Evolutionary conservation across 148 eudicot genomes (phyloP), one percentile per base, ranked within the genome.

Genomic region (Rhododendron henanense): DNA sequence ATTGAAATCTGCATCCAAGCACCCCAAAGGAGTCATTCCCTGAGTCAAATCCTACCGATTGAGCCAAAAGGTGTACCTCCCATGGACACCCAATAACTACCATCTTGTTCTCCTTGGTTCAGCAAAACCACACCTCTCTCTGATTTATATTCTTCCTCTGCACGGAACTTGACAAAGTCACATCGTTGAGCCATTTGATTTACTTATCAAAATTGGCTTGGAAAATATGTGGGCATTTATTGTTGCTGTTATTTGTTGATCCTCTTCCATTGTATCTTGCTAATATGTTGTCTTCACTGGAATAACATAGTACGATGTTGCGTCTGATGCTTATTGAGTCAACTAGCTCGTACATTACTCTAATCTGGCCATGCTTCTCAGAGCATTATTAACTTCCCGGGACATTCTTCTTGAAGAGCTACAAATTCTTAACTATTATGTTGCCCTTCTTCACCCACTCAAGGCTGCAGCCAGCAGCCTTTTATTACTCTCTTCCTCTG

Each of bases 341-440:
- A 44, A 75, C 83, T 37, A 25, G 25, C 55, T 63, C 67, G 8
- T 83, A 21, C 31, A 82, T 61, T 77, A 74, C 47, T 78, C 41
- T 81, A 78, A 87, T 88, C 92, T 93, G 94, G 93, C 88, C 85
- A 79, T 90, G 90, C 95, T 97, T 88, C 92, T 95, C 85, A 93
- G 91, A 90, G 91, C 95, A 73, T 86, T 97, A 81, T 86, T 94
- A 86, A 86, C 91, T 85, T 92, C 98, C 19, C 94, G 96, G 83
- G 93, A 90, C 89, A 90, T 93, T 88, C 97, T 95, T 85, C 82
- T 93, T 33, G 96, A 95, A 88, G 98, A 95, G 90, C 91, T 93
- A 80, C 90, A 92, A 86, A 93, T 69, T 71, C 76, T 71, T 71
- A 71, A 28, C 39, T 31, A 3, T 13, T 69, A 13, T 69, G 37